Percentiles rank a stretch among this genome's conserved stretches.
These are phyloP conservation scores for Cupressus sempervirens DNA, from an alignment of 75 land plant genomes.

Conservation along the genomic window DNA sequence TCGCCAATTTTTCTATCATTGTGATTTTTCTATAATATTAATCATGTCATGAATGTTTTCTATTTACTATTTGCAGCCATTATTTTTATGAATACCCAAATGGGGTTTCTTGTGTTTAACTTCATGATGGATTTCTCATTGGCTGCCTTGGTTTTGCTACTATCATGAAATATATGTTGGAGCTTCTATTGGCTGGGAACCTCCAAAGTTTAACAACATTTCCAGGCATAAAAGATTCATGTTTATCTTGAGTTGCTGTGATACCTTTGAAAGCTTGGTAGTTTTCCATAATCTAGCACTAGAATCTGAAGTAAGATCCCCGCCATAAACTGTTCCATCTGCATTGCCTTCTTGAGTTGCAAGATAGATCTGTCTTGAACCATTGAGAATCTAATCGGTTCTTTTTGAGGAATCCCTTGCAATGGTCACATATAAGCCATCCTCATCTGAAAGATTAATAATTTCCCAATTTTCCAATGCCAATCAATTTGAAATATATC, in stretches of 20 bases:
- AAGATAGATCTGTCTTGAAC: not conserved
- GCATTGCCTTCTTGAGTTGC: conserved; percentile 3
- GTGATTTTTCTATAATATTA: too few relatives aligned
- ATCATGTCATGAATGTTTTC: too few relatives aligned
- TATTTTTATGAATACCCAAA: too few relatives aligned
- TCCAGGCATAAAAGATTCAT: conserved; percentile 4
- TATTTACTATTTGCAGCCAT: too few relatives aligned
- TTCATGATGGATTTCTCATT: too few relatives aligned
- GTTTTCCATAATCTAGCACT: not conserved
- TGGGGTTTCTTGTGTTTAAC: too few relatives aligned
- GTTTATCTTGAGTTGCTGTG: conserved; percentile 1
- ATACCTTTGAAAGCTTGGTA: conserved; percentile 9
- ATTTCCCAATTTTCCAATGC: conserved; percentile 1
- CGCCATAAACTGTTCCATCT: conserved; percentile 8
- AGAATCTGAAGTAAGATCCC: conserved; percentile 4
- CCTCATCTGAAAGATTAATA: not conserved
- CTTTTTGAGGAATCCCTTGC: not conserved
- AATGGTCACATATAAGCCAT: not conserved
- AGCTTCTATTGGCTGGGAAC: conserved; percentile 1
- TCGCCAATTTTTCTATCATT: too few relatives aligned
- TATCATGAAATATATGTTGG: too few relatives aligned
- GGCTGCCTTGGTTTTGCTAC: too few relatives aligned
- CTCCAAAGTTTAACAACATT: conserved; percentile 10
- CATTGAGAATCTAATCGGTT: not conserved
- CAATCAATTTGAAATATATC: conserved; percentile 5